Evolutionary conservation across 345 rosid genomes (phyloP).

Genomic region (Salix dunnii): DNA sequence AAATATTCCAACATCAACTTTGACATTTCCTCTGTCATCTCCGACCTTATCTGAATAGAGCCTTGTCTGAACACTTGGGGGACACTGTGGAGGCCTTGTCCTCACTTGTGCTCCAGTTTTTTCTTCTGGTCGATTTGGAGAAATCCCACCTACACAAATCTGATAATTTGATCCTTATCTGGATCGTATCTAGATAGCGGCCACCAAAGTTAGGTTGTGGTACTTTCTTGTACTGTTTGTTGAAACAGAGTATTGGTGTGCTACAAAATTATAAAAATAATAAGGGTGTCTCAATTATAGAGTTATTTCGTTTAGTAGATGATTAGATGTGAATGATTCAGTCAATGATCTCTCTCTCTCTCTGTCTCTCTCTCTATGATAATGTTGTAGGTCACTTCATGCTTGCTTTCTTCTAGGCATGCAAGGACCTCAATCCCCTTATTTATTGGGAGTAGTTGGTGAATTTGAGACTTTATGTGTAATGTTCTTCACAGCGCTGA

Average conservation of each 20-base stretch:
- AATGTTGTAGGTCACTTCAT: not conserved
- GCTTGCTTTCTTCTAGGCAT: not conserved
- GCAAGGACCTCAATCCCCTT: slow-evolving; percentile 1
- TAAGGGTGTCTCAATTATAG: not conserved
- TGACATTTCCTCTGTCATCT: slow-evolving; percentile 13
- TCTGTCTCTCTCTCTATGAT: not conserved
- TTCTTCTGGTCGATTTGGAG: slow-evolving; percentile 10
- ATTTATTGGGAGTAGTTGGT: slow-evolving; percentile 5
- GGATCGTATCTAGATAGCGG: slow-evolving; percentile 11
- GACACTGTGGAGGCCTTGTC: slow-evolving; percentile 37
- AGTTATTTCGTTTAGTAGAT: not conserved
- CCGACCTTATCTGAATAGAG: slow-evolving; percentile 19
- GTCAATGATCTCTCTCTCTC: not conserved
- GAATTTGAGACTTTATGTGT: slow-evolving; percentile 1
- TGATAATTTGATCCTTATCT: slow-evolving; percentile 8
- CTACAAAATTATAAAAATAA: not conserved
- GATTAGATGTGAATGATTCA: not conserved
- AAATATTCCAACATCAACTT: slow-evolving; percentile 29
- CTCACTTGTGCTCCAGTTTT: slow-evolving; percentile 5
- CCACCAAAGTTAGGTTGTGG: slow-evolving; percentile 21
- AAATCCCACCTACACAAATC: slow-evolving; percentile 23
- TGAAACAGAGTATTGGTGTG: slow-evolving; percentile 4
- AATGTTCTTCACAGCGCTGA: not conserved
- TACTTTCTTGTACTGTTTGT: slow-evolving; percentile 29
- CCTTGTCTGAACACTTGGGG: slow-evolving; percentile 26